Conservation (phyloP, 2,329 filamentous ascomycete genomes). For the Stagonosporopsis cucurbitacearum region DNA sequence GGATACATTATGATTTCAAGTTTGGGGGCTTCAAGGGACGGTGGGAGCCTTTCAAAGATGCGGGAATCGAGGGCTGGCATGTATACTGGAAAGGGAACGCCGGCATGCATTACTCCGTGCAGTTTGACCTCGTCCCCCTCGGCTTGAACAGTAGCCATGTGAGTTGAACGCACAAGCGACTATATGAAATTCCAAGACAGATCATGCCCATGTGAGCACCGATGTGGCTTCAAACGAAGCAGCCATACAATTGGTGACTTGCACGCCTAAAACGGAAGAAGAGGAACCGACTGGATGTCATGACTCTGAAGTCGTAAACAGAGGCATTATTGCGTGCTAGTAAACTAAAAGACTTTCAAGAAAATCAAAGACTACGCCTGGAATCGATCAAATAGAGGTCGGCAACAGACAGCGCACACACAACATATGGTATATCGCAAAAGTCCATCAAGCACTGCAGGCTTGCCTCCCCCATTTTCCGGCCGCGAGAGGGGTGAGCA, state of each 20-base stretch:
- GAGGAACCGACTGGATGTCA: too few species aligned
- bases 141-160: too few species aligned
- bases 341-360: too few species aligned
- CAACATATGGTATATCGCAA: background rate
- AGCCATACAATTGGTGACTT: too few species aligned
- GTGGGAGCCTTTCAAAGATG: conserved; percentile 29
- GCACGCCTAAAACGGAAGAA: too few species aligned
- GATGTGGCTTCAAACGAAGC: background rate
- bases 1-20: conserved; percentile 8
- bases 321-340: too few species aligned
- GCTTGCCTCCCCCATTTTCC: too few species aligned
- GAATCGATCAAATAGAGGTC: too few species aligned
- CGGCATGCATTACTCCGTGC: conserved; percentile 10
- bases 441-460: too few species aligned
- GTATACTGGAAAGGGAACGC: conserved; percentile 28
- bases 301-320: too few species aligned
- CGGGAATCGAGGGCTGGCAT: conserved; percentile 26
- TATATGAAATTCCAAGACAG: background rate
- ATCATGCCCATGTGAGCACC: background rate
- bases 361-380: too few species aligned
- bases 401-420: too few species aligned
- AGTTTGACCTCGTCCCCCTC: conserved; percentile 16
- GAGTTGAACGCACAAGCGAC: background rate
- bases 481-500: background rate
- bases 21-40: conserved; percentile 23